These are phyloP conservation scores for Suhomyces canberraensis DNA, from an alignment of 805 yeast genomes.

Conservation along the genomic window DNA sequence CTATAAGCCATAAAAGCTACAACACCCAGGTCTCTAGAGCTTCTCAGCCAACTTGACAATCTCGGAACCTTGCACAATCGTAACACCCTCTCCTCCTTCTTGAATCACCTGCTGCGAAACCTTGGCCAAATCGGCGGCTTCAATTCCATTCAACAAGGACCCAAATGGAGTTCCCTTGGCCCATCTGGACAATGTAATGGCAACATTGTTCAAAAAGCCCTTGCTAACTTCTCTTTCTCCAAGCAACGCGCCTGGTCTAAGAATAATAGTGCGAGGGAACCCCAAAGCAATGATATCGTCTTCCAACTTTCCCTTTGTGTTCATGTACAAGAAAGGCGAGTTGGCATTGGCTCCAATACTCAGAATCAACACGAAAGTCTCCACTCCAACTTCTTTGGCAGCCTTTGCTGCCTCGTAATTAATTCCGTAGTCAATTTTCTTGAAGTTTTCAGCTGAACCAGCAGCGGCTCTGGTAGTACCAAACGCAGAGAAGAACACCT, in stretches of 20 bases:
- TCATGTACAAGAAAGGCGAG: slow-evolving; percentile 60
- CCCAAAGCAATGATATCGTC: slow-evolving; percentile 57
- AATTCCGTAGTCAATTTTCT: slow-evolving; percentile 69
- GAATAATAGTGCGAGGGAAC: slow-evolving; percentile 69
- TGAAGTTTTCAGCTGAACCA: slow-evolving; percentile 69
- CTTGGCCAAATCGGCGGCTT: slow-evolving; percentile 63
- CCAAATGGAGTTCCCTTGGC: slow-evolving; percentile 15
- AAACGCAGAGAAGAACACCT: slow-evolving; percentile 58
- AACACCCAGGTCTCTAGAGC: too few species aligned
- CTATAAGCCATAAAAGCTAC: too few species aligned
- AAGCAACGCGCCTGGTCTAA: slow-evolving; percentile 72
- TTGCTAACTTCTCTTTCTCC: slow-evolving; percentile 55
- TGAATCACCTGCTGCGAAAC: slow-evolving; percentile 49
- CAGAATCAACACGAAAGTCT: slow-evolving; percentile 66
- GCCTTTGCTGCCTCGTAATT: slow-evolving; percentile 67
- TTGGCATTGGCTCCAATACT: slow-evolving; percentile 57
- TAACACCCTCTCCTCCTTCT: too few species aligned
- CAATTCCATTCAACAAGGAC: slow-evolving; percentile 38
- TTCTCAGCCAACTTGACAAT: too few species aligned
- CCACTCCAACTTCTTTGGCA: slow-evolving; percentile 67
- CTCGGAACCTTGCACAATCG: too few species aligned
- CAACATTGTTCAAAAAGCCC: slow-evolving; percentile 33
- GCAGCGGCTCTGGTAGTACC: slow-evolving; percentile 76
- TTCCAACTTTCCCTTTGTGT: slow-evolving; percentile 76
- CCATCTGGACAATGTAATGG: slow-evolving; percentile 28